Evolutionary conservation across 2,329 filamentous ascomycete genomes (phyloP).

Genomic region (Grosmannia huntii): DNA sequence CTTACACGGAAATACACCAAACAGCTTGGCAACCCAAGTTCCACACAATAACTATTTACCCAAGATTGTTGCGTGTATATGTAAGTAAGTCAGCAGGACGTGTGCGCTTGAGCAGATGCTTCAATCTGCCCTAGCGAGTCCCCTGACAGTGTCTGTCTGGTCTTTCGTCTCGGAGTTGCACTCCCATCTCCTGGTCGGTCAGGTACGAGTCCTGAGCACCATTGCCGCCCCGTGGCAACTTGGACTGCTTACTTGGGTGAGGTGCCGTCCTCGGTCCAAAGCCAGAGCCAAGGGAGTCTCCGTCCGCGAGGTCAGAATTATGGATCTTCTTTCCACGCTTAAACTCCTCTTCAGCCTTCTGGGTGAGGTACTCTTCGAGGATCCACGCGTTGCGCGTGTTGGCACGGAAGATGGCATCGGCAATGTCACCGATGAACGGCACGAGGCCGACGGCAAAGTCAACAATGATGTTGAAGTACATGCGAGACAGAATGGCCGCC

Average conservation of each 20-base stretch:
- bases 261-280: background rate
- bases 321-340: slow-evolving; percentile 1
- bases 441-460: slow-evolving; percentile 65
- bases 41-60: background rate
- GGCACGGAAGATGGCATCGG: slow-evolving; percentile 59
- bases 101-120: background rate
- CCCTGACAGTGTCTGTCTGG: background rate
- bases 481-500: slow-evolving; percentile 43
- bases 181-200: background rate
- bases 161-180: background rate
- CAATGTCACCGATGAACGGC: slow-evolving; percentile 63
- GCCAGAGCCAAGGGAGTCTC: background rate
- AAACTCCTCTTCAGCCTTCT: slow-evolving; percentile 47
- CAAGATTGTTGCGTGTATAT: background rate
- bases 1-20: background rate
- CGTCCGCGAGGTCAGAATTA: background rate
- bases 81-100: background rate
- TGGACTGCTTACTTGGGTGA: background rate
- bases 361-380: slow-evolving; percentile 44
- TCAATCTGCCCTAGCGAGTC: background rate
- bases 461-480: slow-evolving; percentile 68
- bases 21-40: background rate
- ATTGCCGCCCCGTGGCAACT: background rate
- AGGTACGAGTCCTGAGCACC: background rate
- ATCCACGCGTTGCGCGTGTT: slow-evolving; percentile 62